Base-by-base conservation (phyloP, 2,329 filamentous ascomycete genomes). In the Fusarium agapanthi region DNA sequence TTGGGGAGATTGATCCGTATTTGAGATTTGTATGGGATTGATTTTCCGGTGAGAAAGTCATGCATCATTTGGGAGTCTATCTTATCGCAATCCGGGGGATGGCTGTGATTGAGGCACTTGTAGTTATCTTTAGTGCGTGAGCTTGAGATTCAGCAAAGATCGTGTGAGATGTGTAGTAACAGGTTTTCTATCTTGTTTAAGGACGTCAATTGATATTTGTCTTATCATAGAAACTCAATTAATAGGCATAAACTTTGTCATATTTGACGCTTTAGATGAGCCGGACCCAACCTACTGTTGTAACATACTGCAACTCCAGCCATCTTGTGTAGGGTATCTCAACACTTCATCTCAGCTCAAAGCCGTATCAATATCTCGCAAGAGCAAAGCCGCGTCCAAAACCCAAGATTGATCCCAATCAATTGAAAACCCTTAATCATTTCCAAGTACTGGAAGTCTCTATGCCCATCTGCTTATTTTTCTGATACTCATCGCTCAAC, bases 371-470 rank as follows among this genome's bases (percentile, higher is more conserved):
- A 34, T 34, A 16, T 34, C 32, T 1, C 3, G 32, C 32, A 34
- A 34, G 14, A 34, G 32, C 32, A 34, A 34, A 16, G 1, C 8
- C 14, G 32, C 32, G 1, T 16, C 32, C 15, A 16, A 34, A 26
- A 11, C 16, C 15, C 16, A 14, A 7, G 6, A 7, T 18, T 14
- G 8, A 10, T 14, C n/a, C 15, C 16, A 10, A 11, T 7, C 4
- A 7, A 13, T 15, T 11, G 1, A 15, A 26, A 1, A 1, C 20
- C 6, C 12, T 22, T 15, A 0, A 4, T 28, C 41, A 71, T 69
- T 86, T 86, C 85, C 85, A 88, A 9, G 86, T 81, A 55, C 86
- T 88, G 3, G 84, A 81, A 13, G 82, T 87, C 61, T 83, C 80
- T 0, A 81, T 75, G 1, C 84, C 84, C 0, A 77, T 75, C 44